Base-by-base conservation (phyloP, 1,284 basidiomycete species). In the Somion occarium region DNA sequence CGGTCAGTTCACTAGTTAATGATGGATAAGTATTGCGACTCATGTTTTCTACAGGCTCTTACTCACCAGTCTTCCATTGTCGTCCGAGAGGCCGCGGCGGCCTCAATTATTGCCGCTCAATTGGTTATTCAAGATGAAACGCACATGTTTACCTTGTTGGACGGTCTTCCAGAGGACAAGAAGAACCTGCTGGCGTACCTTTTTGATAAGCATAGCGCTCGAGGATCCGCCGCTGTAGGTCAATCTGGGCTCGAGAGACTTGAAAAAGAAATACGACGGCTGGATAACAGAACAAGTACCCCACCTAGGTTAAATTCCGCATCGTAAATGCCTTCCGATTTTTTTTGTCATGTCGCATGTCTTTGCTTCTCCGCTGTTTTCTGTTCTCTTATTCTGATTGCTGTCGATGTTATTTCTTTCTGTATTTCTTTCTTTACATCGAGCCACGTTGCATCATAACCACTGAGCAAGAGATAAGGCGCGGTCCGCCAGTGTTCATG, bases 101-200 rank as follows among this genome's bases (percentile, higher is more conserved):
- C 83, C 2, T 77, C 81, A 12, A 90, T 91, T 61, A 89, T 91
- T 53, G 83, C 88, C 19, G 85, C 88, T 0, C 89, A 92, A 59
- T 71, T 88, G 23, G 82, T 91, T 49, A 70, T 93, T 25, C 80
- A 80, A 27, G 89, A 92, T 61, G 90, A 92, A 64, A 81, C 82
- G 0, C 85, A 90, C 57, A 72, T 93, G 2, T 91, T 91, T 60
- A 73, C 80, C 23, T 76, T 93, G 25, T 70, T 92, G 38, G 88
- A 89, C 52, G 88, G 86, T 9, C 73, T 93, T 30, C 80, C 85
- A 12, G 85, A 89, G 56, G 88, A 89, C 60, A 90, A 92, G 74
- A 91, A 90, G 73, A 91, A 92, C 62, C 71, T 92, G 24, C 72
- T 92, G 47, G 89, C 89, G 1, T 92, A 92, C 59, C 73, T 91